These are phyloP conservation scores for Pseudogymnoascus sp. DNA, from an alignment of 2,329 filamentous ascomycete genomes.

Conservation along the genomic window DNA sequence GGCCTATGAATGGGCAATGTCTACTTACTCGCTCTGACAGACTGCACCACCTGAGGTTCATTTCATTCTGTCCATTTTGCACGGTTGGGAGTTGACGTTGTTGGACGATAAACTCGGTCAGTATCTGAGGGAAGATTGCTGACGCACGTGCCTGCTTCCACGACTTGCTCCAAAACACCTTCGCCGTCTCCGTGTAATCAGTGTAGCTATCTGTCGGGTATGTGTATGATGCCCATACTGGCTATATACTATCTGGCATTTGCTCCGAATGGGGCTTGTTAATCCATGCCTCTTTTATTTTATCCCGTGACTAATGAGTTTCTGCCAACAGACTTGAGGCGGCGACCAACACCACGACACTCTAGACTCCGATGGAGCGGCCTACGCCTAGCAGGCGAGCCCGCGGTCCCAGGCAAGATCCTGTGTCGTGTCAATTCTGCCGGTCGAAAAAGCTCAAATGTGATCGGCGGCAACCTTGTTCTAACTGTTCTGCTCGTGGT, in stretches of 20 bases:
- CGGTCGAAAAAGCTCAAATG: conserved; percentile 23
- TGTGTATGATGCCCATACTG: neutral
- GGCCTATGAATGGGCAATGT: neutral
- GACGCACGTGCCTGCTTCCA: neutral
- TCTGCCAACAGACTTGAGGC: neutral
- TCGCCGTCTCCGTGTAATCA: neutral
- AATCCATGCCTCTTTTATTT: neutral
- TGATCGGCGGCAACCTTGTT: conserved; percentile 22
- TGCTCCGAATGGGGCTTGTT: neutral
- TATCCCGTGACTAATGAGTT: neutral
- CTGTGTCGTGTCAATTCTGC: conserved; percentile 24
- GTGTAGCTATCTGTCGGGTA: neutral
- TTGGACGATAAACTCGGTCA: neutral
- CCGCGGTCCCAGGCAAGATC: conserved; percentile 20
- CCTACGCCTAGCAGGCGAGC: neutral
- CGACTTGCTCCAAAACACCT: neutral
- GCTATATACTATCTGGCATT: neutral
- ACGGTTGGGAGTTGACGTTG: neutral
- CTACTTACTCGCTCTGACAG: neutral
- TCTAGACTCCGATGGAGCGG: neutral
- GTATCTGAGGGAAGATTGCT: neutral
- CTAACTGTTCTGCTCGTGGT: conserved; percentile 21
- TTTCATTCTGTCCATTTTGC: neutral
- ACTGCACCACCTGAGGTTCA: neutral
- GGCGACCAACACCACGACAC: neutral